These are phyloP conservation scores for Mimosa pudica DNA, from an alignment of 306 rosid genomes.

Conservation along the genomic window DNA sequence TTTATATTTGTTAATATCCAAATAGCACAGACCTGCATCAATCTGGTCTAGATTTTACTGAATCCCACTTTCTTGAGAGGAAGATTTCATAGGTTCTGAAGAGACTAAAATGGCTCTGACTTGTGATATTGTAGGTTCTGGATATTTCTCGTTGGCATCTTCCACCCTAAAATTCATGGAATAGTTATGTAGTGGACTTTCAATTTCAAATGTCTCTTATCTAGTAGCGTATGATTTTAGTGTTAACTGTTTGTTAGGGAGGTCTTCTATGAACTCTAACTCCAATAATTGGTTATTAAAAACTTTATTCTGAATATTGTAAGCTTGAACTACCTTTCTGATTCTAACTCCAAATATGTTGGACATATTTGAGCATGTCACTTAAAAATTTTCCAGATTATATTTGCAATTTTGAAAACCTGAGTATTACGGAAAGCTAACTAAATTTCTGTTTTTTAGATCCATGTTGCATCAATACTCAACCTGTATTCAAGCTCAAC, in stretches of 20 bases:
- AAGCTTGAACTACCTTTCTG: neutral
- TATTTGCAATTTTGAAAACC: neutral
- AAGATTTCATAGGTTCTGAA: neutral
- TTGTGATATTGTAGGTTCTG: neutral
- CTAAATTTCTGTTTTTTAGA: neutral
- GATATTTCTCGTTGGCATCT: neutral
- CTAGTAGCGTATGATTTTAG: neutral
- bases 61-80: neutral
- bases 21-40: neutral
- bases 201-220: neutral
- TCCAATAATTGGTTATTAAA: neutral
- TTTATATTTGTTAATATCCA: neutral
- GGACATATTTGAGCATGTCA: no score
- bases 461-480: conserved; percentile 20
- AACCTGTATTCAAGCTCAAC: conserved; percentile 7
- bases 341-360: no score
- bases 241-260: neutral
- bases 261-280: neutral
- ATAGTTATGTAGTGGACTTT: neutral
- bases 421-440: neutral
- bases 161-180: neutral
- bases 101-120: neutral
- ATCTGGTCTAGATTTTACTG: neutral
- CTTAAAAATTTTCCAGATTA: neutral
- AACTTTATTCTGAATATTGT: neutral